Percentiles rank a stretch among this genome's conserved stretches.
phyloP scores from a whole-genome alignment of 306 rosid species.

The Elaeagnus macrophylla region DNA sequence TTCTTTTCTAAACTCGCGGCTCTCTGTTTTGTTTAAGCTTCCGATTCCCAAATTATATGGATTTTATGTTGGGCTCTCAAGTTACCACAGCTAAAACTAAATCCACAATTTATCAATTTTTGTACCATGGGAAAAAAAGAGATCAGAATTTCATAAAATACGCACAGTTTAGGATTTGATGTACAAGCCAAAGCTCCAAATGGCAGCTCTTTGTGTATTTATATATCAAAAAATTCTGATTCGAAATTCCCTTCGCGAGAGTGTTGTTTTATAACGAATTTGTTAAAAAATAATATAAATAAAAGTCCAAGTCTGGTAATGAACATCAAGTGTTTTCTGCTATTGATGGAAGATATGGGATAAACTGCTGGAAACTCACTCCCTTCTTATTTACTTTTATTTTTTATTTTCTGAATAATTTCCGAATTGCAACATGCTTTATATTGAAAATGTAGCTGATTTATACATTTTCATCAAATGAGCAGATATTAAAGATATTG shows the following conservation, averaged over 20 bases:
- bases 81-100: not conserved
- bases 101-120: not conserved
- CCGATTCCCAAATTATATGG: not conserved
- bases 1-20: not conserved
- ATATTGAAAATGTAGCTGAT: not conserved
- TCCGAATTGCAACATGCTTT: not conserved
- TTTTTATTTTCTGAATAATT: not conserved
- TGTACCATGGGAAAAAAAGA: not conserved
- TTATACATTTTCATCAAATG: not conserved
- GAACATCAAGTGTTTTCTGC: not conserved
- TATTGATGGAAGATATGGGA: not conserved
- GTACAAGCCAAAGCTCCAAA: not conserved
- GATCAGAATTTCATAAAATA: not conserved
- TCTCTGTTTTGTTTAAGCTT: no score
- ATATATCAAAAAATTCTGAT: not conserved
- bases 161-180: no score
- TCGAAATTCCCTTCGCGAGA: not conserved
- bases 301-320: no score
- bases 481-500: conserved; percentile 73
- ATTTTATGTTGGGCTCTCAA: not conserved
- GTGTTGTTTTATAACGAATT: no score
- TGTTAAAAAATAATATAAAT: no score
- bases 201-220: not conserved
- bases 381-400: not conserved
- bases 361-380: not conserved